These are phyloP conservation scores for Pelargonium cotyledonis DNA, from an alignment of 441 rosid genomes.

Conservation along the genomic window DNA sequence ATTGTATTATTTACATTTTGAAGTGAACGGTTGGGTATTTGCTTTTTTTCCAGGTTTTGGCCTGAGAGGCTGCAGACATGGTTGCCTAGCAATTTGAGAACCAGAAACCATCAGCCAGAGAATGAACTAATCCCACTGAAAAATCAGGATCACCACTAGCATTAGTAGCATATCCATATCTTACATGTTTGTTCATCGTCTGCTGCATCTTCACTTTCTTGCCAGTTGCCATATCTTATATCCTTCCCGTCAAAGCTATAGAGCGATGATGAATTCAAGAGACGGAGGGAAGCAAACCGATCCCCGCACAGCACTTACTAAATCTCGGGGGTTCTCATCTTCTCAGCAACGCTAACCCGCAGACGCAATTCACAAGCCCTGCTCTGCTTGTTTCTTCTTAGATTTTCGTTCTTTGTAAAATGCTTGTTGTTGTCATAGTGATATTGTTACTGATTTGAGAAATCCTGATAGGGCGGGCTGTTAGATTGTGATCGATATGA, in stretches of 20 bases:
- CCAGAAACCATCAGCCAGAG: conserved; percentile 49
- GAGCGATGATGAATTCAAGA: no score
- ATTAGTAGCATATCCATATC: no score
- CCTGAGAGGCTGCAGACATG: conserved; percentile 62
- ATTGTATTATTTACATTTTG: neutral
- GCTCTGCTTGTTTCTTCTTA: neutral
- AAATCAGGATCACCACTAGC: conserved; percentile 52
- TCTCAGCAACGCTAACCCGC: no score
- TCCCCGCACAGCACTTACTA: no score
- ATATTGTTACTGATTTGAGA: neutral
- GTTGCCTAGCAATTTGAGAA: conserved; percentile 43
- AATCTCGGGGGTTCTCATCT: no score
- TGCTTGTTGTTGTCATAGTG: conserved; percentile 1
- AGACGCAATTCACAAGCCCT: no score
- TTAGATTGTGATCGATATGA: no score
- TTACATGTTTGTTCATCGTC: no score
- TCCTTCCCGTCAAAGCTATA: no score
- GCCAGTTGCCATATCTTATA: no score
- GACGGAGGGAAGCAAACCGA: no score
- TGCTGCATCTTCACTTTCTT: no score
- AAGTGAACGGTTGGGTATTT: conserved; percentile 1
- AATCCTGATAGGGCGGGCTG: neutral
- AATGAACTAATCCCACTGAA: conserved; percentile 76
- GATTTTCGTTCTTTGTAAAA: neutral
- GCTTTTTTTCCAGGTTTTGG: conserved; percentile 48